These are phyloP conservation scores for Niveomyces coronatus DNA, from an alignment of 2,329 filamentous ascomycete species.

Conservation along the genomic window DNA sequence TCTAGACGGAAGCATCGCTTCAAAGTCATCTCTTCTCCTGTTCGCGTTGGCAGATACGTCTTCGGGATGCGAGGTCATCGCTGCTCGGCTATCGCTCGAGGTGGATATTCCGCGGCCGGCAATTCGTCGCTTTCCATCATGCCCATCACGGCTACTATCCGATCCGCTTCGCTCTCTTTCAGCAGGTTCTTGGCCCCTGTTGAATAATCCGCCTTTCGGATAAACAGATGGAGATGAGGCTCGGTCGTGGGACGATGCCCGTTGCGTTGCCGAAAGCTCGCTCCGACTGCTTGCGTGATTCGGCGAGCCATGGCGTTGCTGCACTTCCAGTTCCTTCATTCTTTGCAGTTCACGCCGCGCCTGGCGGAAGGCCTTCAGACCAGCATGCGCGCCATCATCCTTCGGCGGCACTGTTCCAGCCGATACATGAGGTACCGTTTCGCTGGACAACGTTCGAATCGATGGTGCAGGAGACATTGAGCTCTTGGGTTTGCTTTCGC, in stretches of 20 bases:
- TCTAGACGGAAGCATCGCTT: constrained; percentile 33
- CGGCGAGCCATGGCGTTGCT: constrained; percentile 29
- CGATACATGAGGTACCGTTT: constrained; percentile 2
- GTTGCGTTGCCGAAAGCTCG: constrained; percentile 19
- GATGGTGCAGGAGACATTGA: constrained; percentile 34
- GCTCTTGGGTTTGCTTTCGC: constrained; percentile 37
- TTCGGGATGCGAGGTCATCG: constrained; percentile 12
- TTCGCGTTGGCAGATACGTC: constrained; percentile 26
- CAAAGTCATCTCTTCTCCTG: constrained; percentile 39
- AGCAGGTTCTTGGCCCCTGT: constrained; percentile 21
- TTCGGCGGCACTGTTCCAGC: constrained; percentile 20
- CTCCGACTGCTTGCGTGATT: constrained; percentile 7
- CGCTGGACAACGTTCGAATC: constrained; percentile 24
- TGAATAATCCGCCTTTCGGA: constrained; percentile 27
- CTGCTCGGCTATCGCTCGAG: constrained; percentile 23
- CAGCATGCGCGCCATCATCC: constrained; percentile 36
- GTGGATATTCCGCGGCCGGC: neutral
- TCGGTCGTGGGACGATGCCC: constrained; percentile 33
- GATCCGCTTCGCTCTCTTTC: constrained; percentile 47
- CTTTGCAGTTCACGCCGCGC: constrained; percentile 46
- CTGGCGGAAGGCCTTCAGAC: constrained; percentile 46
- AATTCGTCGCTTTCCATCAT: constrained; percentile 23
- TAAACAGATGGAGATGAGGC: constrained; percentile 35
- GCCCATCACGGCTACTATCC: constrained; percentile 38
- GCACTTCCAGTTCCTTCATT: constrained; percentile 42